Evolutionary conservation across 345 rosid species (phyloP).

Genomic region (Brassica carinata): DNA sequence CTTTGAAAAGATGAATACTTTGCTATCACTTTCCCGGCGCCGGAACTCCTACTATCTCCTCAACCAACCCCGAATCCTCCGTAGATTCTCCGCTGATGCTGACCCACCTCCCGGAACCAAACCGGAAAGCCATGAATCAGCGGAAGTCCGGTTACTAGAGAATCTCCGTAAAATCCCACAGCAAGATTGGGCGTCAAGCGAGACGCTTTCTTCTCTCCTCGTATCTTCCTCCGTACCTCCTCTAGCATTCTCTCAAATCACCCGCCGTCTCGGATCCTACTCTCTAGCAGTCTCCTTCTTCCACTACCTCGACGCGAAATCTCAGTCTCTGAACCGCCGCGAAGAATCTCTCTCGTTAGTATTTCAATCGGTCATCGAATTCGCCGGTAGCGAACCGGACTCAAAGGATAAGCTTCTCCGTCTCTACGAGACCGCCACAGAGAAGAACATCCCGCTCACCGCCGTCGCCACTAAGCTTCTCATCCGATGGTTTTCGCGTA

Average conservation of each 20-base stretch:
- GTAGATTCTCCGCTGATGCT: slow-evolving; percentile 36
- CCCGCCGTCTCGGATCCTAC: slow-evolving; percentile 58
- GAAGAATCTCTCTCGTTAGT: slow-evolving; percentile 46
- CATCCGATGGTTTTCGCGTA: slow-evolving; percentile 53
- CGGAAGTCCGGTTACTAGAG: slow-evolving; percentile 42
- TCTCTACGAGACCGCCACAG: slow-evolving; percentile 54
- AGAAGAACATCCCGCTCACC: slow-evolving; percentile 54
- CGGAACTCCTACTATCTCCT: slow-evolving; percentile 12
- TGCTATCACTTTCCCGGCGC: slow-evolving; percentile 37
- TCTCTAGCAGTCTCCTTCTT: slow-evolving; percentile 63
- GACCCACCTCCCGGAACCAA: slow-evolving; percentile 4
- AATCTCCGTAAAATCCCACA: slow-evolving; percentile 53
- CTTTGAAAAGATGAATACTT: slow-evolving; percentile 32
- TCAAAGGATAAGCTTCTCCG: slow-evolving; percentile 40
- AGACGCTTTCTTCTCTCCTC: slow-evolving; percentile 50
- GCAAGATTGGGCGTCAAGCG: slow-evolving; percentile 55
- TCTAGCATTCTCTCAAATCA: slow-evolving; percentile 46
- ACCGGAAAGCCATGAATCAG: slow-evolving; percentile 39
- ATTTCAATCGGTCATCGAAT: slow-evolving; percentile 59
- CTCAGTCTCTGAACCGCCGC: slow-evolving; percentile 36
- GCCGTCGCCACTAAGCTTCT: slow-evolving; percentile 49
- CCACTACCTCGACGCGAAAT: slow-evolving; percentile 43
- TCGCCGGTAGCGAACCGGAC: slow-evolving; percentile 52
- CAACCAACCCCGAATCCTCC: background rate
- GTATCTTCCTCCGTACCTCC: slow-evolving; percentile 46